These are phyloP conservation scores for Epichloe gansuensis DNA, from an alignment of 2,329 filamentous ascomycete species.

Conservation along the genomic window DNA sequence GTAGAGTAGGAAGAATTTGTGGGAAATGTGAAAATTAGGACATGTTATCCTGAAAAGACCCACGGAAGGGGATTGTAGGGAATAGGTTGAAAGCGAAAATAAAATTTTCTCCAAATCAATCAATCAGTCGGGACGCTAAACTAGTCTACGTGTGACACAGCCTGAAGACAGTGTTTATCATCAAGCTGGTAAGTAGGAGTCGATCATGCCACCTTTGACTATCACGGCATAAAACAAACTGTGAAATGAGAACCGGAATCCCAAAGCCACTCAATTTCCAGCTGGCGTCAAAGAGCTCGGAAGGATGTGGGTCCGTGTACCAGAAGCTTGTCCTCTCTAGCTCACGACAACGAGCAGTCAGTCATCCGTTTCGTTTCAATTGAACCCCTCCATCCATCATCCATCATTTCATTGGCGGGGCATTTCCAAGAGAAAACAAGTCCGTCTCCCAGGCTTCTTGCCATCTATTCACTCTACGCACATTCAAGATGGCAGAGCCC, in stretches of 20 bases:
- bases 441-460: neutral
- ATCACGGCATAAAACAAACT: too few species aligned
- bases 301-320: too few species aligned
- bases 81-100: neutral
- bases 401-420: neutral
- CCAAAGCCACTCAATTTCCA: too few species aligned
- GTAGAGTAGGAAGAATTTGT: neutral
- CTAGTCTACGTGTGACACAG: neutral
- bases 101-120: neutral
- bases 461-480: neutral
- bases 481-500: constrained; percentile 24
- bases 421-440: neutral
- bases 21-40: neutral
- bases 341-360: too few species aligned
- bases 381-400: neutral
- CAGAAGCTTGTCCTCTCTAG: too few species aligned
- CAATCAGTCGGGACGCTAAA: neutral
- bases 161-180: neutral
- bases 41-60: neutral
- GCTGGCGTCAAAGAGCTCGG: too few species aligned
- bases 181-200: too few species aligned
- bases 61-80: neutral
- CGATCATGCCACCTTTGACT: too few species aligned
- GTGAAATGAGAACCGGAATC: too few species aligned
- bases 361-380: too few species aligned